Evolutionary conservation across 2,329 filamentous ascomycete genomes (phyloP), one percentile per base, ranked within the genome.

Genomic region (Apiospora malaysiana): DNA sequence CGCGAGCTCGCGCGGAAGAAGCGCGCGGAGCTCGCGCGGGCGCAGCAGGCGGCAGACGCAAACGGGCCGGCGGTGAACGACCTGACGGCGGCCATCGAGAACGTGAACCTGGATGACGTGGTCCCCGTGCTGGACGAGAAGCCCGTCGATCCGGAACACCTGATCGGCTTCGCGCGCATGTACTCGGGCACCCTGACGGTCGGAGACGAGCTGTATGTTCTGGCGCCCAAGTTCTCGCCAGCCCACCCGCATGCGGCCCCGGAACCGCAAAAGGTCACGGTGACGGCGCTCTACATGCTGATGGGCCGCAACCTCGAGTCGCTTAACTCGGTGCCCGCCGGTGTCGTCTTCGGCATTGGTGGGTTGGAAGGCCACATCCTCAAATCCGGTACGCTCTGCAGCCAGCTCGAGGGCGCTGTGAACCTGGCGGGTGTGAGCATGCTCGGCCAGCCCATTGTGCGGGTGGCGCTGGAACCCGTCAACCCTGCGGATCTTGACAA

Each of bases 331-430:
- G 95, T 98, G 0, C 95, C 95, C 7, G 95, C 96, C 0, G 96
- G 96, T 59, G 95, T 97, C 9, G 93, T 99, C 5, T 98, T 99
- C 78, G 96, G 96, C 32, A 96, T 99, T 70, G 94, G 92, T 43
- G 96, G 96, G 1, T 88, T 99, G 0, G 95, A 96, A 78, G 95
- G 95, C 21, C 92, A 95, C 72, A 92, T 99, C n/a, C 87, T 99
- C 70, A 99, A 99, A 81, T 97, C 94, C 0, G 96, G 95, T 16
- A 99, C 96, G 0, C 85, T 99, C 4, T 98, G 94, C 83, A 97
- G 94, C 74, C 92, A 93, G 74, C 84, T 97, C 0, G 92, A 94
- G 67, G 96, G 96, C 21, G 91, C 93, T 8, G 91, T 97, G 76
- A 99, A 99, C 82, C 85, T 99, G 69, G 96, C 95, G 0, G 95